phyloP scores from a whole-genome alignment of 73 alveolate genomes.

The Blepharisma stoltei region DNA sequence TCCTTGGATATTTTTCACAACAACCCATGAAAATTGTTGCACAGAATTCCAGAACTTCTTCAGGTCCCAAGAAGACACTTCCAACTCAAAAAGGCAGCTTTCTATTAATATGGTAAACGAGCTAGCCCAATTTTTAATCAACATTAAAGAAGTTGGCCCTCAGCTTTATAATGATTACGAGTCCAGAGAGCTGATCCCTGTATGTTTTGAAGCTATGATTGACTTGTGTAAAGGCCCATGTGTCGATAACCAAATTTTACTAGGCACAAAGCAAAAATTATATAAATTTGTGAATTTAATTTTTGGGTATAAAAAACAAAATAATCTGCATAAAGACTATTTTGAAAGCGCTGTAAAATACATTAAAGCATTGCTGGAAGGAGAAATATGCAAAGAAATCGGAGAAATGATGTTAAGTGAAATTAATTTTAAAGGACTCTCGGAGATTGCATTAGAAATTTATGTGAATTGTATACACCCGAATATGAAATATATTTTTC shows the following conservation, averaged over 20 bases:
- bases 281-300: slow-evolving; percentile 35
- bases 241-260: slow-evolving; percentile 24
- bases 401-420: background rate
- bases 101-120: slow-evolving; percentile 11
- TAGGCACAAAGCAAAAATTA: slow-evolving; percentile 45
- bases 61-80: background rate
- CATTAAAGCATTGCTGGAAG: slow-evolving; percentile 11
- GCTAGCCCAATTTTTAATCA: background rate
- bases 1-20: too few species aligned
- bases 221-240: slow-evolving; percentile 48
- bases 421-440: background rate
- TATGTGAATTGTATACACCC: background rate
- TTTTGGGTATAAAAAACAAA: background rate
- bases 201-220: slow-evolving; percentile 36
- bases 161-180: background rate
- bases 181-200: background rate
- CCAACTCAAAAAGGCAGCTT: background rate
- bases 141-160: slow-evolving; percentile 9
- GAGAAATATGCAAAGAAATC: background rate
- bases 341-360: slow-evolving; percentile 10
- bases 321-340: background rate
- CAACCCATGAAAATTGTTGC: slow-evolving; percentile 19
- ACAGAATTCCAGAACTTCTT: slow-evolving; percentile 14
- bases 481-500: background rate
- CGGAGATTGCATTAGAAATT: slow-evolving; percentile 3